Percentiles rank a stretch among this genome's conserved stretches.
These are phyloP conservation scores for Candida vartiovaarae DNA, from an alignment of 805 yeast genomes.

Conservation along the genomic window DNA sequence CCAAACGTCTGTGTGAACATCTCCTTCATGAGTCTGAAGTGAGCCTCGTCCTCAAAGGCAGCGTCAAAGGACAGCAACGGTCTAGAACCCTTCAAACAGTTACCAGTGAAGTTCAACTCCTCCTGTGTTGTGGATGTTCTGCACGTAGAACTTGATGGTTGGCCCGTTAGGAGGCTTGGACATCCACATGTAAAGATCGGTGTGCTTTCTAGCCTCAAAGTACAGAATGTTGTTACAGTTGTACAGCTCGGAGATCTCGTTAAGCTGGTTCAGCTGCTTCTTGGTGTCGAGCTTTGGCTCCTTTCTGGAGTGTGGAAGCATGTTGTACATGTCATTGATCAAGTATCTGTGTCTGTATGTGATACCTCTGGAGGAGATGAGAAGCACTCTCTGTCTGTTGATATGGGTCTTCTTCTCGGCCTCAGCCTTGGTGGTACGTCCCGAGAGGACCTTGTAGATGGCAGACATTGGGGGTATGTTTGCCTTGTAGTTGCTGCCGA, in stretches of 20 bases:
- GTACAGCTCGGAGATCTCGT: conserved; percentile 94
- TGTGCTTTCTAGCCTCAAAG: conserved; percentile 94
- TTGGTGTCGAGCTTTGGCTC: conserved; percentile 95
- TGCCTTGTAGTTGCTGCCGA: neutral
- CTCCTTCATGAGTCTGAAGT: conserved; percentile 73
- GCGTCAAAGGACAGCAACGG: conserved; percentile 87
- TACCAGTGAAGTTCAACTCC: conserved; percentile 94
- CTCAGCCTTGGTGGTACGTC: conserved; percentile 30
- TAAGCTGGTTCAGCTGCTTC: conserved; percentile 78
- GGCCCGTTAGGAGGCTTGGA: conserved; percentile 98
- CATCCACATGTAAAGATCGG: conserved; percentile 90
- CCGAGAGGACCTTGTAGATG: conserved; percentile 59
- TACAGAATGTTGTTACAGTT: conserved; percentile 93
- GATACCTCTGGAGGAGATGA: conserved; percentile 91
- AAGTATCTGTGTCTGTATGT: conserved; percentile 94
- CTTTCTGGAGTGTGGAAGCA: conserved; percentile 91
- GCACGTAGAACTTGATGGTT: conserved; percentile 86
- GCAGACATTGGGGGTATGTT: conserved; percentile 47
- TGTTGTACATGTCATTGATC: conserved; percentile 66
- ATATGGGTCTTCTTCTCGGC: conserved; percentile 46
- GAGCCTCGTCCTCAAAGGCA: conserved; percentile 63
- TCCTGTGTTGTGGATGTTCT: conserved; percentile 94
- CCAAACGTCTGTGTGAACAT: conserved; percentile 79
- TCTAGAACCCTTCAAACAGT: conserved; percentile 91
- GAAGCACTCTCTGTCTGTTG: conserved; percentile 82